Evolutionary conservation across 2,329 filamentous ascomycete species (phyloP).

Genomic region (Phialophora tarda): DNA sequence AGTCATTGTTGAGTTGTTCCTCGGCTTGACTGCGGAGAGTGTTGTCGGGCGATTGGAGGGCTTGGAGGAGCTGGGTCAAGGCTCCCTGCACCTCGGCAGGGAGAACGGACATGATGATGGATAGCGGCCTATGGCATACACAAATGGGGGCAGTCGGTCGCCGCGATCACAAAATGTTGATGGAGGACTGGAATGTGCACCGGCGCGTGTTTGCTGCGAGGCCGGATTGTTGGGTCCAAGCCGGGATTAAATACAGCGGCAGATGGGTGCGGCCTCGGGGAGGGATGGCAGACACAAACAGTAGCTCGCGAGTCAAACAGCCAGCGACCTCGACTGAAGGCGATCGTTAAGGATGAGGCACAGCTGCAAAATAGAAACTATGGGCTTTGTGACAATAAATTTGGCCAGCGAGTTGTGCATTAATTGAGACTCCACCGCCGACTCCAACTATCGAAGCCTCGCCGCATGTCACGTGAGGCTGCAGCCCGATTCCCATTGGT

Average conservation of each 20-base stretch:
- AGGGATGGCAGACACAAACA: background rate
- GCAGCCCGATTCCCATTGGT: conserved; percentile 9
- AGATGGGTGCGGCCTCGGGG: background rate
- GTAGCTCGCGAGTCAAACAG: background rate
- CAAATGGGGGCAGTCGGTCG: background rate
- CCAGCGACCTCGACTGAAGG: background rate
- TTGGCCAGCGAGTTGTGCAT: conserved; percentile 18
- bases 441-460: conserved; percentile 15
- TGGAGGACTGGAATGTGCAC: conserved; percentile 15
- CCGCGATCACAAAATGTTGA: background rate
- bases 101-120: conserved; percentile 76
- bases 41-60: conserved; percentile 90
- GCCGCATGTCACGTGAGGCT: background rate
- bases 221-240: conserved; percentile 1
- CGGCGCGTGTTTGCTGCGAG: conserved; percentile 15
- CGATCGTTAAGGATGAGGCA: conserved; percentile 1
- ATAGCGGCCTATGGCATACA: conserved; percentile 23
- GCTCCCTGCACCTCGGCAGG: conserved; percentile 82
- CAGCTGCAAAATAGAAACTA: background rate
- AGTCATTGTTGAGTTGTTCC: conserved; percentile 87
- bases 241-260: background rate
- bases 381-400: conserved; percentile 19
- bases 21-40: conserved; percentile 82
- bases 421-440: conserved; percentile 19
- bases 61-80: conserved; percentile 83